Percentiles rank a stretch among this genome's conserved stretches.
These are phyloP conservation scores for Monosporascus sp. DNA, from an alignment of 2,329 filamentous ascomycete species.

Conservation along the genomic window DNA sequence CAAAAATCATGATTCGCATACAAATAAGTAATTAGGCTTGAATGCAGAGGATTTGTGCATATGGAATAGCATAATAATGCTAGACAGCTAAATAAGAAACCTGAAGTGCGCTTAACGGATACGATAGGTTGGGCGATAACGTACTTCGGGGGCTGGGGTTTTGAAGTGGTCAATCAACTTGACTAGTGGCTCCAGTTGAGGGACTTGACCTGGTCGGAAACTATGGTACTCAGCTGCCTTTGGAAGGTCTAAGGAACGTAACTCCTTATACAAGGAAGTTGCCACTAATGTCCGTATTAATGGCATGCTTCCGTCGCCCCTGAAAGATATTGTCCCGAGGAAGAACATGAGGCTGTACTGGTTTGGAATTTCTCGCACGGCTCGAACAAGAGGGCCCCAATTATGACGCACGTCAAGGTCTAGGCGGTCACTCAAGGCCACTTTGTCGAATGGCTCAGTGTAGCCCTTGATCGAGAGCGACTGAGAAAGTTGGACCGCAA, in stretches of 20 bases:
- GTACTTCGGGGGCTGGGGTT: conserved; percentile 17
- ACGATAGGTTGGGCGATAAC: not conserved
- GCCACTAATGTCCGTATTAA: conserved; percentile 32
- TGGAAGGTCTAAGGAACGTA: conserved; percentile 34
- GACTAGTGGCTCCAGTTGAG: conserved; percentile 25
- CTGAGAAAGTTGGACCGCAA: conserved; percentile 14
- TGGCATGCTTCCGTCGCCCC: conserved; percentile 17
- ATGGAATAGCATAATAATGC: too few species aligned
- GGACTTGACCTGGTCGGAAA: conserved; percentile 29
- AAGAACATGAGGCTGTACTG: conserved; percentile 18
- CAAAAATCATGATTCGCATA: conserved; percentile 14
- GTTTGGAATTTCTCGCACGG: conserved; percentile 6
- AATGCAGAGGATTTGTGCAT: not conserved
- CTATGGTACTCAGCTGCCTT: conserved; percentile 25
- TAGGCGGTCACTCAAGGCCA: conserved; percentile 17
- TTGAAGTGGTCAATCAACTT: conserved; percentile 27
- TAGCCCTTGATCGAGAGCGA: conserved; percentile 16
- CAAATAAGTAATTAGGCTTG: not conserved
- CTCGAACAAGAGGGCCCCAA: conserved; percentile 20
- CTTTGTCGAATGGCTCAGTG: conserved; percentile 10
- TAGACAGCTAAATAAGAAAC: too few species aligned
- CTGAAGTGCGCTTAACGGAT: too few species aligned
- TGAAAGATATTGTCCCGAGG: conserved; percentile 18
- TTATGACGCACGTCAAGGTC: conserved; percentile 14
- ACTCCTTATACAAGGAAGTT: conserved; percentile 33